Evolutionary conservation across 2,329 filamentous ascomycete species (phyloP).

Genomic region (Emmonsiellopsis sp.): DNA sequence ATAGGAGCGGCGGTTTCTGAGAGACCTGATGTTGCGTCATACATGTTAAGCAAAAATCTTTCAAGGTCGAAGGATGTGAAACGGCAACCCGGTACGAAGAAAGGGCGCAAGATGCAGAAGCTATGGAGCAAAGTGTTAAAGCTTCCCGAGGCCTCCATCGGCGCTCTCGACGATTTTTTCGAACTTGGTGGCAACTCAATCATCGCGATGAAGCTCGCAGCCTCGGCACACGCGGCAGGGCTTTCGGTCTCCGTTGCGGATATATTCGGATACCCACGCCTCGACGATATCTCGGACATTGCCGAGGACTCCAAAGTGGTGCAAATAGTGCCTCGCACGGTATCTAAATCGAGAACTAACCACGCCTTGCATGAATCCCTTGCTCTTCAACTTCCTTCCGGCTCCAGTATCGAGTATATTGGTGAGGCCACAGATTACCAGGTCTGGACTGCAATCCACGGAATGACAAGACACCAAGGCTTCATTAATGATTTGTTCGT

Average conservation of each 20-base stretch:
- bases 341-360: no score
- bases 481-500: neutral
- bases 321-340: no score
- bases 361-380: no score
- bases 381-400: no score
- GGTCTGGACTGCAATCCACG: neutral
- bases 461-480: neutral
- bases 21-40: no score
- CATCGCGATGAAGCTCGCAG: conserved; percentile 32
- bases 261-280: conserved; percentile 30
- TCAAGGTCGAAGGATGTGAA: conserved; percentile 5
- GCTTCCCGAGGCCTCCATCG: conserved; percentile 22
- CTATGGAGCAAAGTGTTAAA: conserved; percentile 30
- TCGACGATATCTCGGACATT: neutral
- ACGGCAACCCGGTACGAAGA: neutral
- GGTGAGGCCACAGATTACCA: neutral
- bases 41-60: no score
- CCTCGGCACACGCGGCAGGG: conserved; percentile 30
- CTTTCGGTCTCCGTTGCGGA: conserved; percentile 33
- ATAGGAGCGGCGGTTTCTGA: conserved; percentile 1
- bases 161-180: conserved; percentile 33
- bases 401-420: neutral
- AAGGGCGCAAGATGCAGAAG: neutral
- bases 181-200: conserved; percentile 33
- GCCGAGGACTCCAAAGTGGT: neutral